Percentiles rank a stretch among this genome's conserved stretches.
Evolutionary conservation across 1,284 basidiomycete species (phyloP).

Genomic region (Pyrrhoderma noxium): DNA sequence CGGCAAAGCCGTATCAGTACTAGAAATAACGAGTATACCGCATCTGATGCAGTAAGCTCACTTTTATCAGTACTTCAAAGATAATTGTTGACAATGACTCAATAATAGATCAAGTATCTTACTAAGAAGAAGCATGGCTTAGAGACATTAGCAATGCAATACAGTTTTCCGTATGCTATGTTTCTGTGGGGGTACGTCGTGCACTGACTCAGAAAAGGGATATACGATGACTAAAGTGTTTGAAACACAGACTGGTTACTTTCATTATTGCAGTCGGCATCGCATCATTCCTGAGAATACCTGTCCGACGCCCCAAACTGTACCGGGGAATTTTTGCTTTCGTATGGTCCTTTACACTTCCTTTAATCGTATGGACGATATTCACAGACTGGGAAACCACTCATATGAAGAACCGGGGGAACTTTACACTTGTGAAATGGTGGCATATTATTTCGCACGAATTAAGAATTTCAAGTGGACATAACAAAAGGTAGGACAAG

Average conservation of each 20-base stretch:
- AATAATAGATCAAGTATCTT: constrained; percentile 20
- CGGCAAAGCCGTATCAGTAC: constrained; percentile 36
- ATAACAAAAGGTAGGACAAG: no score
- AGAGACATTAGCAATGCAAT: constrained; percentile 22
- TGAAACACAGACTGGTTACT: constrained; percentile 1
- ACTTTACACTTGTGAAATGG: no score
- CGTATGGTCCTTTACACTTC: constrained; percentile 4
- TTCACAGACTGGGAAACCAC: constrained; percentile 12
- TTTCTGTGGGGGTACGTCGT: constrained; percentile 23
- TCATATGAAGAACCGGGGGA: no score
- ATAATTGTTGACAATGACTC: not conserved
- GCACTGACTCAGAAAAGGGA: not conserved
- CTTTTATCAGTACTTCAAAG: not conserved
- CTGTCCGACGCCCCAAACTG: not conserved
- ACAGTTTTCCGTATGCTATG: constrained; percentile 24
- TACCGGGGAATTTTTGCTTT: not conserved
- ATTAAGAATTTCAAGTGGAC: no score
- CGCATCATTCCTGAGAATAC: constrained; percentile 5
- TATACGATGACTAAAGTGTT: not conserved
- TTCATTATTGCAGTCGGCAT: constrained; percentile 9
- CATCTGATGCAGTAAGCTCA: constrained; percentile 10
- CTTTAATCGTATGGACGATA: constrained; percentile 13
- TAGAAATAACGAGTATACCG: constrained; percentile 30
- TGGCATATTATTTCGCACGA: no score
- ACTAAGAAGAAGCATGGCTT: constrained; percentile 20